phyloP scores from a whole-genome alignment of 768 basidiomycete genomes.

The Pilatotrama ljubarskyi region DNA sequence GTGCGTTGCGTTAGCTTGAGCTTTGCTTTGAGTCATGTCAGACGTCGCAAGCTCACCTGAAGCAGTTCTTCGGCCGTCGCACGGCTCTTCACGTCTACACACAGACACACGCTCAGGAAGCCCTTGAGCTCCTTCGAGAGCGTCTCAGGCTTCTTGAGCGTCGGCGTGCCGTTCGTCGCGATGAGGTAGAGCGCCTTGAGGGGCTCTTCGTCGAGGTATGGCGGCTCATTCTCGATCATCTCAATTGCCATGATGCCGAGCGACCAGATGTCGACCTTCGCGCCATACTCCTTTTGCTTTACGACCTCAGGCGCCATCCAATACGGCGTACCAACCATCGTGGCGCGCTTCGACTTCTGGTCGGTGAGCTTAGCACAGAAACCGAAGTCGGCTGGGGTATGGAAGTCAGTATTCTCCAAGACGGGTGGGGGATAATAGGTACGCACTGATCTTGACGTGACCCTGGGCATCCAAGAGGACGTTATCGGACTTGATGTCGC shows the following conservation, averaged over 20 bases:
- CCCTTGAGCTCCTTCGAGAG: constrained; percentile 91
- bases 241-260: constrained; percentile 98
- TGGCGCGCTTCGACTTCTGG: constrained; percentile 94
- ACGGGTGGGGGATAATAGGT: neutral
- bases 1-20: constrained; percentile 10
- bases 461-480: constrained; percentile 91
- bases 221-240: constrained; percentile 98
- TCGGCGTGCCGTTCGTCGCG: constrained; percentile 98
- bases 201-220: constrained; percentile 94
- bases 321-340: constrained; percentile 98
- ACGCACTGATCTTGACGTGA: constrained; percentile 95
- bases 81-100: constrained; percentile 92
- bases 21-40: neutral
- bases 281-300: constrained; percentile 95
- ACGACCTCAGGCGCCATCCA: constrained; percentile 99
- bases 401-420: neutral
- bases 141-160: constrained; percentile 92
- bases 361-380: constrained; percentile 96
- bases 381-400: constrained; percentile 81
- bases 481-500: constrained; percentile 97
- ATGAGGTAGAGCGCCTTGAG: constrained; percentile 93
- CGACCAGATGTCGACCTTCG: constrained; percentile 97
- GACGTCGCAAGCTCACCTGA: constrained; percentile 65
- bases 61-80: constrained; percentile 88
- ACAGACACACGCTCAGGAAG: constrained; percentile 96